Evolutionary conservation across 169 alveolate species (phyloP).

Genomic region (Plasmodium cynomolgi): DNA sequence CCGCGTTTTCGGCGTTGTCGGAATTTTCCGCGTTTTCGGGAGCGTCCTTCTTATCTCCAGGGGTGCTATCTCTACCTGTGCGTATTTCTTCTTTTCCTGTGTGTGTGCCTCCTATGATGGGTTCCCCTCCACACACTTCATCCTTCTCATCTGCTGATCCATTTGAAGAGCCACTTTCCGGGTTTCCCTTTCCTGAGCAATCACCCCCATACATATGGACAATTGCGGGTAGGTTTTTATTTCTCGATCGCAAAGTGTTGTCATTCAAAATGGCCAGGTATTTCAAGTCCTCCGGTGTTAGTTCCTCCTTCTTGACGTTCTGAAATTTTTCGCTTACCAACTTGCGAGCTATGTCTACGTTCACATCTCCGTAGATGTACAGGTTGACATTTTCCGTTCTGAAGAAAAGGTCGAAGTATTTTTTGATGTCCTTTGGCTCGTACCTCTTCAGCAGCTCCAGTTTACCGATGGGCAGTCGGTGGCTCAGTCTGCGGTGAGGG

Average conservation of each 20-base stretch:
- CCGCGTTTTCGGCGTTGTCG: neutral
- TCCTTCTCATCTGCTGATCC: neutral
- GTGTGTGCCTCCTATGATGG: neutral
- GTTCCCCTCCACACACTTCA: neutral
- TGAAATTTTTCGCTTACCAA: conserved; percentile 32
- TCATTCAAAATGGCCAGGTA: conserved; percentile 26
- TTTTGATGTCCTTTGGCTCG: conserved; percentile 53
- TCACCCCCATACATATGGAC: conserved; percentile 19
- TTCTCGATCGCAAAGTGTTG: conserved; percentile 25
- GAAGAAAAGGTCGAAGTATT: conserved; percentile 50
- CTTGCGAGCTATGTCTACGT: conserved; percentile 59
- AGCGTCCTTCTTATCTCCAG: neutral
- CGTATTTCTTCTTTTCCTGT: neutral
- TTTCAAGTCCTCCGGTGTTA: conserved; percentile 26
- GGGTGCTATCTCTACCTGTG: neutral
- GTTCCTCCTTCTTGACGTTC: conserved; percentile 20
- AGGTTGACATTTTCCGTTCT: conserved; percentile 79
- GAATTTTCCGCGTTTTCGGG: neutral
- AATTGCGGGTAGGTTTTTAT: conserved; percentile 64
- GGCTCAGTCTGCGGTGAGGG: conserved; percentile 30
- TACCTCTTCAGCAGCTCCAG: conserved; percentile 62
- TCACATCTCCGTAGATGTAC: conserved; percentile 81
- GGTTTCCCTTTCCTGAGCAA: neutral
- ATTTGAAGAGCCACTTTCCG: neutral
- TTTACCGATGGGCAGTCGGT: conserved; percentile 62